Base-by-base conservation (phyloP, 108 stramenopile genomes). In the Aurantiochytrium sp. region DNA sequence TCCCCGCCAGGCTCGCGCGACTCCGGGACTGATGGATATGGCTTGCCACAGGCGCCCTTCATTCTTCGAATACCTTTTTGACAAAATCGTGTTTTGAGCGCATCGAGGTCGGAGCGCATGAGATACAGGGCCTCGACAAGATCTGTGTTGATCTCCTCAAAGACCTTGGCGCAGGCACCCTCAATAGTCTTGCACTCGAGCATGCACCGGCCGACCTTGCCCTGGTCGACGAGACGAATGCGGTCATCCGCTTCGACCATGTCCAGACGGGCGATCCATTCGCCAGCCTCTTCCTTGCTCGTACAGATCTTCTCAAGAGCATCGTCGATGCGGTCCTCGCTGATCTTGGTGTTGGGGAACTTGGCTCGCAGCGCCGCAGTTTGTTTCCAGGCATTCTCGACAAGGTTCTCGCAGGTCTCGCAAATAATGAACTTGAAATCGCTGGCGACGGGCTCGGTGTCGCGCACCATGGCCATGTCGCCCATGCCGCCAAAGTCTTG, bases 301-400 rank as follows among this genome's bases (percentile, higher is more conserved):
- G 44, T 53, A 4, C 76, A 83, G 49, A 83, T 47, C 51, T 83
- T 83, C 3, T 83, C 76, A 21, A 83, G 51, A 6, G 51, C 51
- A 12, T 83, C 76, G 51, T 83, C 76, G 51, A 83, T 83, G 49
- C 76, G 45, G 49, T 47, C 51, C 76, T 83, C 76, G 76, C 76
- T 53, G 76, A 83, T 83, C 76, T 83, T 83, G 51, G 76, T 83
- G 4, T 83, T 83, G 76, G 76, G 76, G 49, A 83, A 53, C 76
- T 83, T 83, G 76, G 49, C 49, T 0, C 51, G 45, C 76, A 83
- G 76, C 76, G 76, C 76, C 10, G 45, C 12, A 47, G 49, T 53
- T 23, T 83, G 76, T 6, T 83, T 53, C 45, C 49, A 47, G 12
- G 76, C 76, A 83, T 83, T 83, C 23, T 83, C 76, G 12, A 83